phyloP scores from a whole-genome alignment of 1,284 basidiomycete genomes.

The Takashimella koratensis region DNA sequence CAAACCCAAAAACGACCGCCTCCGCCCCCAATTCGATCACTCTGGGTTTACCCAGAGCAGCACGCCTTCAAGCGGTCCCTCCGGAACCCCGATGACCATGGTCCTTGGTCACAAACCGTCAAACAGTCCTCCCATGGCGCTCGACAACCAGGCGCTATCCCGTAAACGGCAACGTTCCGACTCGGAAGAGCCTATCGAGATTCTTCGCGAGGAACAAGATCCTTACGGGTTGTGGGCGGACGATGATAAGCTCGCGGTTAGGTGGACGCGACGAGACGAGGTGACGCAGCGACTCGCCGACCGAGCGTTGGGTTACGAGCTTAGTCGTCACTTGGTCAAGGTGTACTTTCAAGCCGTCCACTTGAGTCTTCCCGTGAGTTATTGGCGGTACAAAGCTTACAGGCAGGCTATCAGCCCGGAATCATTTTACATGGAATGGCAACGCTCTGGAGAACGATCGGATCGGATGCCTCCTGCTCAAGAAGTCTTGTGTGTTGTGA shows the following conservation, averaged over 20 bases:
- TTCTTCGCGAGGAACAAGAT: slow-evolving; percentile 8
- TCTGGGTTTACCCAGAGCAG: not conserved
- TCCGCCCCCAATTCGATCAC: no score
- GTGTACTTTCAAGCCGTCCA: slow-evolving; percentile 37
- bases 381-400: not conserved
- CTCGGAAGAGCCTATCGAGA: slow-evolving; percentile 7
- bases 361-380: slow-evolving; percentile 31
- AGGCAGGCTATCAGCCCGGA: slow-evolving; percentile 32
- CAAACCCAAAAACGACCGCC: no score
- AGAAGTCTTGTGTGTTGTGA: slow-evolving; percentile 35
- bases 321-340: slow-evolving; percentile 34
- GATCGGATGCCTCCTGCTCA: slow-evolving; percentile 33
- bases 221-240: slow-evolving; percentile 23
- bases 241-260: slow-evolving; percentile 4
- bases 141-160: not conserved
- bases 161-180: slow-evolving; percentile 8
- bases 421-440: slow-evolving; percentile 36
- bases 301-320: slow-evolving; percentile 24
- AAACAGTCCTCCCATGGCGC: no score
- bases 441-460: slow-evolving; percentile 29
- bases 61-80: no score
- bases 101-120: not conserved
- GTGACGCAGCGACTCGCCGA: slow-evolving; percentile 33
- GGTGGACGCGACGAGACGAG: slow-evolving; percentile 23
- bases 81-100: no score